These are phyloP conservation scores for Sporothrix protearum DNA, from an alignment of 2,329 filamentous ascomycete genomes.

Conservation along the genomic window DNA sequence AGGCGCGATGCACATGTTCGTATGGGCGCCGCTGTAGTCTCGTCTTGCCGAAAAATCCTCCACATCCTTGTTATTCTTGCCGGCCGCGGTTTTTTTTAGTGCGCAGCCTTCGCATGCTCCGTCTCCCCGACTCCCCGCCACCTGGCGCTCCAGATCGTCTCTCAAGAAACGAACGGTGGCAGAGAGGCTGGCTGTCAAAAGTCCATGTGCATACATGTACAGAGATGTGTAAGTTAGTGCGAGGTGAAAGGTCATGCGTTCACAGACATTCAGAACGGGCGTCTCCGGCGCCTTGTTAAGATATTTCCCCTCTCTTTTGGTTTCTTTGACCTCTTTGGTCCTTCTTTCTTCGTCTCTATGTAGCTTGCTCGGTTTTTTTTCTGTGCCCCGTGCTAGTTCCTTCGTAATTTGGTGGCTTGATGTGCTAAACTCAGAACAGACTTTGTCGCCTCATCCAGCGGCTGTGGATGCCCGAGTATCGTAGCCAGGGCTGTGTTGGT, in stretches of 20 bases:
- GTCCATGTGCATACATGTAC: neutral
- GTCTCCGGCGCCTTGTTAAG: neutral
- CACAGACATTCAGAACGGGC: neutral
- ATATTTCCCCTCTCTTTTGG: neutral
- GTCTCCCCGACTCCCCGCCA: neutral
- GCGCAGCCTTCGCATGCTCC: too few relatives aligned
- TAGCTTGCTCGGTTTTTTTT: neutral
- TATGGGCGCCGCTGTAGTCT: neutral
- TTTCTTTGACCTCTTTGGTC: too few relatives aligned
- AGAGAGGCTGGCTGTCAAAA: neutral
- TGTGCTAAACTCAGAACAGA: neutral
- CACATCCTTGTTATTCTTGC: neutral
- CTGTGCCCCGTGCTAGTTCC: neutral
- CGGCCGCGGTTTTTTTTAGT: neutral
- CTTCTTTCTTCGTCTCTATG: neutral
- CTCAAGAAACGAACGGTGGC: neutral
- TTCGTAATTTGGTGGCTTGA: slow-evolving; percentile 2
- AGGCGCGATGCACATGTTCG: neutral
- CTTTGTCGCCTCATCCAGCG: neutral
- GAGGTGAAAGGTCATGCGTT: neutral
- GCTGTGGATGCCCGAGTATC: neutral
- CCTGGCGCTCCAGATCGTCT: neutral
- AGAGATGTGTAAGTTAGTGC: neutral
- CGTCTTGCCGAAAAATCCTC: neutral
- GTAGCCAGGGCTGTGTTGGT: neutral